These are phyloP conservation scores for Echinosophora koreensis DNA, from an alignment of 306 rosid species.

Conservation along the genomic window DNA sequence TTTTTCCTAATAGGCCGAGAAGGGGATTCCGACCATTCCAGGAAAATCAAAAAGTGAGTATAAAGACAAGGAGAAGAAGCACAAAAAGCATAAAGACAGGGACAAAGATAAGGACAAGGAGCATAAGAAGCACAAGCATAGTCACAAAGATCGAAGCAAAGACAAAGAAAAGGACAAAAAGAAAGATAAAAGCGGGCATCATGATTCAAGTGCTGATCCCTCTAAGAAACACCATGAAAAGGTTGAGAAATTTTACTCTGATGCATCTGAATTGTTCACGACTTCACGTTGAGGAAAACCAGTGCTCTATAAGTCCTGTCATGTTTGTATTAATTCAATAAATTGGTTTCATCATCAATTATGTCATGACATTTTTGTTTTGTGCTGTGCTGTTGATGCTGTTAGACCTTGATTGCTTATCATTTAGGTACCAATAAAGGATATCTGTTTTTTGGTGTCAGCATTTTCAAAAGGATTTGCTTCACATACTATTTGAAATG, in stretches of 20 bases:
- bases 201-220: conserved; percentile 81
- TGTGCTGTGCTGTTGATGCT: neutral
- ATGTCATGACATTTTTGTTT: conserved; percentile 12
- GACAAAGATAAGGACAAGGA: conserved; percentile 92
- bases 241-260: conserved; percentile 62
- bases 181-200: conserved; percentile 88
- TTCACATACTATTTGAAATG: conserved; percentile 28
- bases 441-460: conserved; percentile 25
- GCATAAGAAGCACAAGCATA: conserved; percentile 91
- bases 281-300: conserved; percentile 1
- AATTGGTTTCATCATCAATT: neutral
- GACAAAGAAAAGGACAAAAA: conserved; percentile 92
- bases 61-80: conserved; percentile 95
- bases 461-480: neutral
- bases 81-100: conserved; percentile 81
- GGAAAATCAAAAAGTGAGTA: conserved; percentile 82
- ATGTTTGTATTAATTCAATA: conserved; percentile 25
- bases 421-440: neutral
- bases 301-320: conserved; percentile 24
- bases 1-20: conserved; percentile 69
- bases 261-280: conserved; percentile 38
- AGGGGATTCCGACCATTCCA: conserved; percentile 81
- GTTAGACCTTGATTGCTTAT: conserved; percentile 27
- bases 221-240: conserved; percentile 93
- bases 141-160: conserved; percentile 82